Percentiles rank a stretch among this genome's conserved stretches.
Conservation (phyloP, 192 early-diverging fungal species). For the Rhizophlyctis rosea region DNA sequence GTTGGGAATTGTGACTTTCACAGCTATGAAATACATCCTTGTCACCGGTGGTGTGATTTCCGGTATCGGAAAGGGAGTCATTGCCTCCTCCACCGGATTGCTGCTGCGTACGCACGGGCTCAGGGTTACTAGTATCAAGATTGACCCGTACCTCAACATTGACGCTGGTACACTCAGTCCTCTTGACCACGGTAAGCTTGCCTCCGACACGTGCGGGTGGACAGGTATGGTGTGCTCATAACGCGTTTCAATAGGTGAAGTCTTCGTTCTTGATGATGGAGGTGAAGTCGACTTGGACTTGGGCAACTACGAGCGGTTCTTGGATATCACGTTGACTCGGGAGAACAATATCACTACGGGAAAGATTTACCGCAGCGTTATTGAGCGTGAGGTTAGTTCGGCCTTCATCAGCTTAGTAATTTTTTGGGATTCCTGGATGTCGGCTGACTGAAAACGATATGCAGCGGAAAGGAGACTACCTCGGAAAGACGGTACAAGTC, state of each 20-base stretch:
- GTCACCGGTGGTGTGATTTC: constrained; percentile 99
- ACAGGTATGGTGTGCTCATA: background rate
- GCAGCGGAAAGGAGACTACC: constrained; percentile 89
- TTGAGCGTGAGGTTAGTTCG: constrained; percentile 72
- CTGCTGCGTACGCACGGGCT: constrained; percentile 90
- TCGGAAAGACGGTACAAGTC: constrained; percentile 99
- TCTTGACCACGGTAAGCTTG: constrained; percentile 84
- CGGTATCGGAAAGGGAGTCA: constrained; percentile 98
- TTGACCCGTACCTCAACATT: constrained; percentile 99
- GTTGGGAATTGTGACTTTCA: too few species aligned
- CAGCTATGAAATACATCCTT: constrained; percentile 82
- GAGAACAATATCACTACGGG: constrained; percentile 99
- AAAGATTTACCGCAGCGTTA: constrained; percentile 95
- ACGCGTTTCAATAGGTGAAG: constrained; percentile 70
- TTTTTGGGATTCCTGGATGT: background rate
- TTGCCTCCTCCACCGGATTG: constrained; percentile 95
- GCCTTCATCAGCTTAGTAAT: background rate
- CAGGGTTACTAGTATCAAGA: constrained; percentile 96
- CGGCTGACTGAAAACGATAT: background rate
- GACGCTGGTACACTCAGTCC: constrained; percentile 97
- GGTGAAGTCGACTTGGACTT: constrained; percentile 99
- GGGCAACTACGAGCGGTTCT: constrained; percentile 98
- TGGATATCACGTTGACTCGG: constrained; percentile 87
- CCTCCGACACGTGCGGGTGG: background rate
- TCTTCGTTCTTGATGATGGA: constrained; percentile 97